These are phyloP conservation scores for Tilletia indica DNA, from an alignment of 1,284 basidiomycete genomes.

Conservation along the genomic window DNA sequence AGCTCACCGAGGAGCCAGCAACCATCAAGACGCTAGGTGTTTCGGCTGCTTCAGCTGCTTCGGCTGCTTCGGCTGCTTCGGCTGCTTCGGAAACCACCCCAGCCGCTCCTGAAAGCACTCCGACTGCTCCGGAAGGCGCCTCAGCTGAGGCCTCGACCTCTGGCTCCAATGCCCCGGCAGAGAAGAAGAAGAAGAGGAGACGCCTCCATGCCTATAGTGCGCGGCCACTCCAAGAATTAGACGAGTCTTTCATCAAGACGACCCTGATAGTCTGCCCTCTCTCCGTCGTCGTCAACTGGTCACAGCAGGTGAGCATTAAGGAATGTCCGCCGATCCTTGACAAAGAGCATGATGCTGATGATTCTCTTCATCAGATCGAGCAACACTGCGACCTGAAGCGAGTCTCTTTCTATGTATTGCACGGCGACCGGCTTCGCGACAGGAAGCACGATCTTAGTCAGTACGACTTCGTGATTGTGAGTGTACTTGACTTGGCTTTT, in stretches of 20 bases:
- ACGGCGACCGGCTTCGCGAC: slow-evolving; percentile 62
- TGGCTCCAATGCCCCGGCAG: no score
- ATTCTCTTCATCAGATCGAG: slow-evolving; percentile 10
- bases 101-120: neutral
- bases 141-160: neutral
- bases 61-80: no score
- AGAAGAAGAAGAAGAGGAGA: slow-evolving; percentile 17
- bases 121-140: neutral
- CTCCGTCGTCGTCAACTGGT: slow-evolving; percentile 85
- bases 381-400: slow-evolving; percentile 63
- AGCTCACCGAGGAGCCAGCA: neutral
- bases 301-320: slow-evolving; percentile 65
- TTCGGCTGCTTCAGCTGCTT: no score
- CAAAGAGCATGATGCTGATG: neutral
- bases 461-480: slow-evolving; percentile 79
- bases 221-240: slow-evolving; percentile 2
- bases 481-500: neutral
- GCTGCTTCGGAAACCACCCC: no score
- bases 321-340: neutral
- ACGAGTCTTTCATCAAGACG: slow-evolving; percentile 16
- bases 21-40: neutral
- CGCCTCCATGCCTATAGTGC: slow-evolving; percentile 13
- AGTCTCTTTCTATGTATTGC: slow-evolving; percentile 61
- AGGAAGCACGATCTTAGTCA: slow-evolving; percentile 50
- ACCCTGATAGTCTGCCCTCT: slow-evolving; percentile 72